phyloP scores from a whole-genome alignment of 768 basidiomycete genomes.

The Xerocomellus dryophilus region DNA sequence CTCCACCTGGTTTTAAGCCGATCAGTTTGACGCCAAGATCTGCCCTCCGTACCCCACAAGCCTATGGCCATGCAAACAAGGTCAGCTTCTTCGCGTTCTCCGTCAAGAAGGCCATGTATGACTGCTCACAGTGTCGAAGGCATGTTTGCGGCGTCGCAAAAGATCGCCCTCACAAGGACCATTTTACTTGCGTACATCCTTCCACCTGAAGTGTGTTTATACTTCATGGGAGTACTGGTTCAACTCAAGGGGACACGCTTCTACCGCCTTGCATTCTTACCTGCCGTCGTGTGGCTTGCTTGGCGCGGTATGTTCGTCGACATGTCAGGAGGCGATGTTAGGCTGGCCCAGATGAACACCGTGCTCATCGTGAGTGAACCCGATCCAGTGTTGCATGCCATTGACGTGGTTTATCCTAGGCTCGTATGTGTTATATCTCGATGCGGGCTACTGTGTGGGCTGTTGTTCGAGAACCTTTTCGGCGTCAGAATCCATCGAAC shows the following conservation, averaged over 20 bases:
- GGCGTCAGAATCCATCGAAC: not conserved
- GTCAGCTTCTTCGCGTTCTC: not conserved
- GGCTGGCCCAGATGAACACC: slow-evolving; percentile 10
- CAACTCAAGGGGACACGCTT: slow-evolving; percentile 39
- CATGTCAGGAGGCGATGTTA: slow-evolving; percentile 13
- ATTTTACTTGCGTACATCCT: slow-evolving; percentile 36
- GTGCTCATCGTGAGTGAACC: slow-evolving; percentile 15
- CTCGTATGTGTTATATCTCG: slow-evolving; percentile 5
- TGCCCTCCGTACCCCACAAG: not conserved
- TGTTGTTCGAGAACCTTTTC: slow-evolving; percentile 8
- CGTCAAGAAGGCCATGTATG: not conserved
- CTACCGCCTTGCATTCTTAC: slow-evolving; percentile 48
- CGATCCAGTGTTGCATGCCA: not conserved
- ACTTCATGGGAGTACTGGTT: slow-evolving; percentile 50
- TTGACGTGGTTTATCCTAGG: slow-evolving; percentile 1
- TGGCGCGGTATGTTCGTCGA: slow-evolving; percentile 38
- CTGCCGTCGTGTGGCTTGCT: slow-evolving; percentile 42
- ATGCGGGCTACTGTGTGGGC: slow-evolving; percentile 21
- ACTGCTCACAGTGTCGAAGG: not conserved
- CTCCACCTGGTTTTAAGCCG: not conserved
- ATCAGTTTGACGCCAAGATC: not conserved
- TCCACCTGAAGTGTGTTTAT: slow-evolving; percentile 44
- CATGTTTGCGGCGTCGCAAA: slow-evolving; percentile 7
- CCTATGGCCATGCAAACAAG: slow-evolving; percentile 1
- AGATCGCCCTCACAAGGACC: slow-evolving; percentile 8